Conservation (phyloP, 352 stramenopile species). For the Pythium aquatile region DNA sequence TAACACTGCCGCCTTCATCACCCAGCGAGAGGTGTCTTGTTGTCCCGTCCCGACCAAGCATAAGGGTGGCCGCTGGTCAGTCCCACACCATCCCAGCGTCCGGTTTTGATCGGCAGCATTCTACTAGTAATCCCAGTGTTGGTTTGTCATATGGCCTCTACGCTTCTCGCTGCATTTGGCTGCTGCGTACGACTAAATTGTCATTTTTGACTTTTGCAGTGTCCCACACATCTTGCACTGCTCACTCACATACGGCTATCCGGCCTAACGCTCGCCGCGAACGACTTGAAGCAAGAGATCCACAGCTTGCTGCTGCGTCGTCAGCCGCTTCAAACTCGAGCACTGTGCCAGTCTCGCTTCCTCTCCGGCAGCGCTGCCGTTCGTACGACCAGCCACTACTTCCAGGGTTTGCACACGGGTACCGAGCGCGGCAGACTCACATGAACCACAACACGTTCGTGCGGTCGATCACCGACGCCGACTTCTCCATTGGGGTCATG, state of each 20-base stretch:
- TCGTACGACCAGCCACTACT: not conserved
- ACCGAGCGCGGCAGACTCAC: not conserved
- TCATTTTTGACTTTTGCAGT: no score
- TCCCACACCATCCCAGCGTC: no score
- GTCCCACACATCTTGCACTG: slow-evolving; percentile 1
- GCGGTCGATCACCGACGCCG: slow-evolving; percentile 6
- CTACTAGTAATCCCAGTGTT: no score
- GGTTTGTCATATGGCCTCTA: no score
- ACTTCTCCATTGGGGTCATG: slow-evolving; percentile 5
- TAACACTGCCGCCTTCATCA: no score
- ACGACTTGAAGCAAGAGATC: slow-evolving; percentile 22
- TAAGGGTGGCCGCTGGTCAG: no score
- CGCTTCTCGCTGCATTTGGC: no score
- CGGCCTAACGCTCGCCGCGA: slow-evolving; percentile 24
- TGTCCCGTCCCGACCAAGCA: no score
- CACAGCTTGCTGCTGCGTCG: slow-evolving; percentile 1
- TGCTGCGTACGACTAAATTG: no score
- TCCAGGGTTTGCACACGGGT: slow-evolving; percentile 9
- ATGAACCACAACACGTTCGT: slow-evolving; percentile 10
- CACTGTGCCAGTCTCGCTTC: not conserved
- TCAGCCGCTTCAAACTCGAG: slow-evolving; percentile 6
- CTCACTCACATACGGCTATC: no score
- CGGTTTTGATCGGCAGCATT: no score
- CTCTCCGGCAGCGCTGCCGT: not conserved
- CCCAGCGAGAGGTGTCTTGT: no score